These are phyloP conservation scores for Tetrastigma voinierianum DNA, from an alignment of 164 flowering plant genomes.

Conservation along the genomic window DNA sequence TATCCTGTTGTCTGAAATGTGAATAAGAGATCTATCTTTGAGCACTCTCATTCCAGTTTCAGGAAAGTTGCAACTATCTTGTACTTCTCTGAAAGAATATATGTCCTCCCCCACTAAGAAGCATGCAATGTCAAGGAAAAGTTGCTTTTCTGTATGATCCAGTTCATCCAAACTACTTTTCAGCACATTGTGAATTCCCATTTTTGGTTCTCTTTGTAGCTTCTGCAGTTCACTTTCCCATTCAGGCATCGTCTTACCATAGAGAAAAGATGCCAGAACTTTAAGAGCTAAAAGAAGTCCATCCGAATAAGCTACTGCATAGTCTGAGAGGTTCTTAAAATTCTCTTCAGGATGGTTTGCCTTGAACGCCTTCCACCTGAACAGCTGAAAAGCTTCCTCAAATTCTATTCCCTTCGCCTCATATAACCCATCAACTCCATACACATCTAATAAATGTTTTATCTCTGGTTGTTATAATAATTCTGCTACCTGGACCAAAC, in stretches of 20 bases:
- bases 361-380: neutral
- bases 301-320: neutral
- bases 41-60: neutral
- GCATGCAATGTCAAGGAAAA: constrained; percentile 2
- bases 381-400: neutral
- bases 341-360: neutral
- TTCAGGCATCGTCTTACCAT: neutral
- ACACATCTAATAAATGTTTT: no score
- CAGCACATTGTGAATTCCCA: neutral
- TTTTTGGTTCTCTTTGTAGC: neutral
- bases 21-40: neutral
- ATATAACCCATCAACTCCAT: no score
- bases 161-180: neutral
- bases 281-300: neutral
- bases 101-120: neutral
- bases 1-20: neutral
- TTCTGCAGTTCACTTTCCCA: neutral
- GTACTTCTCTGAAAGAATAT: no score
- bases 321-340: neutral
- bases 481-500: no score
- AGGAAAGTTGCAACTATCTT: neutral
- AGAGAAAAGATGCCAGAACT: neutral
- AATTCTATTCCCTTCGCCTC: no score
- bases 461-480: no score
- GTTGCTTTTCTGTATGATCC: neutral